A percentile compares a stretch with the other conserved stretches of the same genome.
Conservation (phyloP, 164 flowering plant genomes). For the Euptelea pleiosperma region DNA sequence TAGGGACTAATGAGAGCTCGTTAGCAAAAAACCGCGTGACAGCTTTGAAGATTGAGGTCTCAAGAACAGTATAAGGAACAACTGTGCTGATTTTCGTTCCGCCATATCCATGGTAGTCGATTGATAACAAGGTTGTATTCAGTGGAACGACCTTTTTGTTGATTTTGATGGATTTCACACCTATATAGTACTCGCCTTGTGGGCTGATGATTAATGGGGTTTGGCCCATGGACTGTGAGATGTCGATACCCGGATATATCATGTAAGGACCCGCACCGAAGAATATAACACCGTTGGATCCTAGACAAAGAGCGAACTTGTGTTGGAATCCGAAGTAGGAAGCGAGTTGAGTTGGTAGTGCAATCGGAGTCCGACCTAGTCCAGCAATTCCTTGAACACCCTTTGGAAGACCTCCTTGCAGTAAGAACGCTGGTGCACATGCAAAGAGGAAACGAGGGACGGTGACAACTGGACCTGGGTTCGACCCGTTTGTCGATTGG, state of each 20-base stretch:
- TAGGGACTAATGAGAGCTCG: slow-evolving; percentile 4
- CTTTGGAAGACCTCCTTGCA: slow-evolving; percentile 20
- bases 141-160: slow-evolving; percentile 11
- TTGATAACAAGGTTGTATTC: slow-evolving; percentile 3
- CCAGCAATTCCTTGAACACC: slow-evolving; percentile 32
- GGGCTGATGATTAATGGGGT: slow-evolving; percentile 15
- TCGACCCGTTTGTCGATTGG: slow-evolving; percentile 17
- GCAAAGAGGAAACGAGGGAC: slow-evolving; percentile 28
- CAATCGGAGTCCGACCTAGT: slow-evolving; percentile 22
- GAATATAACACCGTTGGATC: slow-evolving; percentile 9
- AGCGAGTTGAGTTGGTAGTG: slow-evolving; percentile 30
- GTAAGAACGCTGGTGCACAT: slow-evolving; percentile 27
- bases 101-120: neutral
- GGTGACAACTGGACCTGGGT: slow-evolving; percentile 11
- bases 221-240: slow-evolving; percentile 5
- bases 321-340: slow-evolving; percentile 22
- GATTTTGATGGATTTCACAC: slow-evolving; percentile 8
- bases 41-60: slow-evolving; percentile 11
- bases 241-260: slow-evolving; percentile 8
- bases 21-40: neutral
- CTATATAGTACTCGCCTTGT: slow-evolving; percentile 13
- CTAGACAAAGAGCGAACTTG: slow-evolving; percentile 16
- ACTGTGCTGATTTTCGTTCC: slow-evolving; percentile 15
- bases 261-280: slow-evolving; percentile 17
- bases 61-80: slow-evolving; percentile 10